These are phyloP conservation scores for Tulasnella sp. DNA, from an alignment of 768 basidiomycete genomes.

Conservation along the genomic window DNA sequence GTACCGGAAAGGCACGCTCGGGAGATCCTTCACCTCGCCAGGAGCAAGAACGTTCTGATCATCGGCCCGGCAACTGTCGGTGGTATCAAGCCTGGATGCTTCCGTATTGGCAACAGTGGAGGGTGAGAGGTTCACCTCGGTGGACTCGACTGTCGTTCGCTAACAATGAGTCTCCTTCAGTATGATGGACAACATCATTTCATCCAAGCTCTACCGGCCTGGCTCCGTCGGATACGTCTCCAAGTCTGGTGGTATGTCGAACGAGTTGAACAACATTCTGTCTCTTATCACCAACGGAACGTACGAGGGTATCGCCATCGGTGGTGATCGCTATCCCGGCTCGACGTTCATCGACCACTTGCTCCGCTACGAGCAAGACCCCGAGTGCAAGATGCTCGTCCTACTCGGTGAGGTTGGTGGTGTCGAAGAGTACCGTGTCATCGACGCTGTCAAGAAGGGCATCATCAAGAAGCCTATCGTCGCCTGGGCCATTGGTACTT, in stretches of 20 bases:
- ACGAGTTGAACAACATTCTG: conserved; percentile 99
- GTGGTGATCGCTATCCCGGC: conserved; percentile 98
- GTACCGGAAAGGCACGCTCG: conserved; percentile 96
- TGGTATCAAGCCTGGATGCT: conserved; percentile 99
- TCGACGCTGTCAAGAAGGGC: conserved; percentile 90
- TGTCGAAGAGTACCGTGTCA: conserved; percentile 97
- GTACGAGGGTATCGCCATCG: conserved; percentile 99
- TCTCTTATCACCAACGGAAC: conserved; percentile 93
- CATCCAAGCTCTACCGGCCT: conserved; percentile 95
- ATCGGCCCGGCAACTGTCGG: conserved; percentile 97
- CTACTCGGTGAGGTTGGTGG: conserved; percentile 98
- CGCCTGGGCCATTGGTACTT: conserved; percentile 99
- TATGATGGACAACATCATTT: conserved; percentile 99
- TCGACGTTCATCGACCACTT: conserved; percentile 99
- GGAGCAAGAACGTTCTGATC: conserved; percentile 81
- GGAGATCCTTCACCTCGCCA: conserved; percentile 85
- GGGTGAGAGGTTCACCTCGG: conserved; percentile 46
- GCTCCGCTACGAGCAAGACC: conserved; percentile 92
- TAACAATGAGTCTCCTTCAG: conserved; percentile 34
- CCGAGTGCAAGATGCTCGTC: conserved; percentile 98
- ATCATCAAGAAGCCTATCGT: conserved; percentile 97
- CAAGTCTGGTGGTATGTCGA: conserved; percentile 99
- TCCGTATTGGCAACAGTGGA: conserved; percentile 99
- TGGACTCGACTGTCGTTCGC: background rate
- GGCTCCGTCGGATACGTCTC: conserved; percentile 98